Conservation (phyloP, 2,329 filamentous ascomycete species). For the Apiospora phragmitis region DNA sequence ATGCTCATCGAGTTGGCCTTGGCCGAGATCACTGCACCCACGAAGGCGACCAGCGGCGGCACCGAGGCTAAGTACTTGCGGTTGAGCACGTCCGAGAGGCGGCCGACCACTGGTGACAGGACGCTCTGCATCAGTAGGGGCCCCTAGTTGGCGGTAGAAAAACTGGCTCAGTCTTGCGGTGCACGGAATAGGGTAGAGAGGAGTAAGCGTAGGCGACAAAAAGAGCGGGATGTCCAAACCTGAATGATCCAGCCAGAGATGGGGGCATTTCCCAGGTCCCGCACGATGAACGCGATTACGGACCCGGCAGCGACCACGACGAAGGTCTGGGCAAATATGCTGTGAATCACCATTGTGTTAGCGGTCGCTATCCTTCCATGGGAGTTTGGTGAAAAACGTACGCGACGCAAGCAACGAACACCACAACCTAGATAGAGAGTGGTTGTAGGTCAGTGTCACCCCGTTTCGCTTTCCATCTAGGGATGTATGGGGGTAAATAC, state of each 20-base stretch:
- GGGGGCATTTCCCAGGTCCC: conserved; percentile 50
- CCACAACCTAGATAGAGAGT: background rate
- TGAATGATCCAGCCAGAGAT: conserved; percentile 58
- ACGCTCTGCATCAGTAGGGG: conserved; percentile 59
- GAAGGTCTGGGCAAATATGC: conserved; percentile 54
- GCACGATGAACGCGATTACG: conserved; percentile 56
- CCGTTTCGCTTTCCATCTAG: background rate
- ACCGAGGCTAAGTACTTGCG: conserved; percentile 53
- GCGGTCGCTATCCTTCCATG: background rate
- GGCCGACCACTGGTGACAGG: conserved; percentile 55
- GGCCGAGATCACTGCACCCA: conserved; percentile 54
- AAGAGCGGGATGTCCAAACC: conserved; percentile 24
- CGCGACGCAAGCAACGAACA: background rate
- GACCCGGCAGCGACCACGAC: conserved; percentile 56
- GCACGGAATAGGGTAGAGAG: background rate
- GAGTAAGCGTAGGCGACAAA: too few relatives aligned
- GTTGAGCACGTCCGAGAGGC: conserved; percentile 57
- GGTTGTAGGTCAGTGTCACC: background rate
- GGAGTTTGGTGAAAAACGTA: background rate
- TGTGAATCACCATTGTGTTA: conserved; percentile 15
- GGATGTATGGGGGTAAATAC: background rate
- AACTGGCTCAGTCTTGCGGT: too few relatives aligned
- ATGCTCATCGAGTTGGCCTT: conserved; percentile 56
- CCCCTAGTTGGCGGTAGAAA: conserved; percentile 37
- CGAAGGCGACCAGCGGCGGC: conserved; percentile 54